phyloP scores from a whole-genome alignment of 2,329 filamentous ascomycete genomes.

The Phialocephala sp. region DNA sequence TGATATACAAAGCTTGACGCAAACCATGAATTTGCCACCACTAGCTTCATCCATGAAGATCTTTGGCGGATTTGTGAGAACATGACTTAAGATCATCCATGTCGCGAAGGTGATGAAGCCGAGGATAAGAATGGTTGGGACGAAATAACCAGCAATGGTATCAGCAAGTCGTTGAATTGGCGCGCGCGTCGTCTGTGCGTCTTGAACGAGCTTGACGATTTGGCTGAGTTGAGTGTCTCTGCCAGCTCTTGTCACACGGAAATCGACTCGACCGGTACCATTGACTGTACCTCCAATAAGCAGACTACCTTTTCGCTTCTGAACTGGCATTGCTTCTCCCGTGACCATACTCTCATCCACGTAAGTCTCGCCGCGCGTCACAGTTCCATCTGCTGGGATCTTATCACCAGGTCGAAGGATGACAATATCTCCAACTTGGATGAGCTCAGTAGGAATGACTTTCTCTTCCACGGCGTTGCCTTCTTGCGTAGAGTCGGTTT shows the following conservation, averaged over 20 bases:
- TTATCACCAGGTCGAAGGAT: constrained; percentile 94
- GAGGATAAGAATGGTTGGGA: constrained; percentile 85
- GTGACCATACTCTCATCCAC: constrained; percentile 99
- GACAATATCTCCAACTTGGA: constrained; percentile 93
- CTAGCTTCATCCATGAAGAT: constrained; percentile 83
- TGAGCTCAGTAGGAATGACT: constrained; percentile 89
- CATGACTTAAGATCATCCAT: constrained; percentile 95
- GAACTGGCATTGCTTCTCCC: constrained; percentile 92
- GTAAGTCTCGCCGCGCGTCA: constrained; percentile 90
- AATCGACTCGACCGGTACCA: constrained; percentile 87
- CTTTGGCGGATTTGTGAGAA: constrained; percentile 80
- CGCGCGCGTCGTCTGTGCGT: constrained; percentile 91
- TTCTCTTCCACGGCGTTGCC: constrained; percentile 78
- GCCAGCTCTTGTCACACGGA: constrained; percentile 89
- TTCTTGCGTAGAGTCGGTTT: constrained; percentile 49
- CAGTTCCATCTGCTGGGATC: constrained; percentile 87
- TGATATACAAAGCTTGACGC: constrained; percentile 95
- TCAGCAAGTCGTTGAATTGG: constrained; percentile 95
- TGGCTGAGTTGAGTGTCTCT: constrained; percentile 96
- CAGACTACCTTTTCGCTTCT: constrained; percentile 79
- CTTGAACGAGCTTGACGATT: constrained; percentile 97
- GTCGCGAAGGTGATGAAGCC: constrained; percentile 83
- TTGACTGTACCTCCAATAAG: constrained; percentile 97
- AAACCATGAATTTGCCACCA: constrained; percentile 95
- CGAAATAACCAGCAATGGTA: constrained; percentile 89